Conservation (phyloP, 495 filamentous ascomycete genomes). For the Penicillium silybi region DNA sequence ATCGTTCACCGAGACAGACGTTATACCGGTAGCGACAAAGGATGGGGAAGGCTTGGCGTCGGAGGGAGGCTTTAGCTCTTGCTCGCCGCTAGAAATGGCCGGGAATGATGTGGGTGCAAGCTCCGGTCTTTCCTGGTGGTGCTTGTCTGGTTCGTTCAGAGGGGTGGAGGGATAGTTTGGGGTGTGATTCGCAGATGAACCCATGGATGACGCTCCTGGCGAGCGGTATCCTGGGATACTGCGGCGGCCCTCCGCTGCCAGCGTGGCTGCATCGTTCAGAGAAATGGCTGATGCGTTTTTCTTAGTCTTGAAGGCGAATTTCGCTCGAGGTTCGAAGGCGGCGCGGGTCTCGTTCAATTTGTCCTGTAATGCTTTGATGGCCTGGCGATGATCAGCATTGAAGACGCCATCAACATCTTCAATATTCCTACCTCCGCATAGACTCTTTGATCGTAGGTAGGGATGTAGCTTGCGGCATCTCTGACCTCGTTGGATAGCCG, state of each 20-base stretch:
- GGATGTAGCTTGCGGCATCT: conserved; percentile 63
- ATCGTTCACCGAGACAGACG: conserved; percentile 59
- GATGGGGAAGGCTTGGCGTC: conserved; percentile 14
- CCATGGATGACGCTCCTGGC: conserved; percentile 41
- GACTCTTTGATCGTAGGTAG: conserved; percentile 72
- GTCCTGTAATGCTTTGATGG: conserved; percentile 64
- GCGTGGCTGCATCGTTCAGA: conserved; percentile 50
- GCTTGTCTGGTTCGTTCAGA: conserved; percentile 41
- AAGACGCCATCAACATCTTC: background rate
- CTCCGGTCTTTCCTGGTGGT: conserved; percentile 32
- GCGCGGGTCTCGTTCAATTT: conserved; percentile 58
- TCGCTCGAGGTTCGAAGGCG: conserved; percentile 57
- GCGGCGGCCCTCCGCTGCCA: conserved; percentile 46
- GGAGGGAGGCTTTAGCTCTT: conserved; percentile 9
- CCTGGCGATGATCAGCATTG: conserved; percentile 30
- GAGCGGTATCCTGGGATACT: conserved; percentile 41
- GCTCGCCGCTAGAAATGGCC: conserved; percentile 12
- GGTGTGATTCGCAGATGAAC: conserved; percentile 49
- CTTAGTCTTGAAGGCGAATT: conserved; percentile 70
- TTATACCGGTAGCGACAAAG: conserved; percentile 35
- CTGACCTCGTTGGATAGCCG: conserved; percentile 65
- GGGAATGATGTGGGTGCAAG: conserved; percentile 38
- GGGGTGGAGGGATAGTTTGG: conserved; percentile 51
- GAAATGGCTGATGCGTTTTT: conserved; percentile 57
- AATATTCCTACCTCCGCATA: conserved; percentile 57